Percentiles rank a stretch among this genome's conserved stretches.
These are phyloP conservation scores for Neopestalotiopsis sp. DNA, from an alignment of 2,329 filamentous ascomycete species.

Conservation along the genomic window DNA sequence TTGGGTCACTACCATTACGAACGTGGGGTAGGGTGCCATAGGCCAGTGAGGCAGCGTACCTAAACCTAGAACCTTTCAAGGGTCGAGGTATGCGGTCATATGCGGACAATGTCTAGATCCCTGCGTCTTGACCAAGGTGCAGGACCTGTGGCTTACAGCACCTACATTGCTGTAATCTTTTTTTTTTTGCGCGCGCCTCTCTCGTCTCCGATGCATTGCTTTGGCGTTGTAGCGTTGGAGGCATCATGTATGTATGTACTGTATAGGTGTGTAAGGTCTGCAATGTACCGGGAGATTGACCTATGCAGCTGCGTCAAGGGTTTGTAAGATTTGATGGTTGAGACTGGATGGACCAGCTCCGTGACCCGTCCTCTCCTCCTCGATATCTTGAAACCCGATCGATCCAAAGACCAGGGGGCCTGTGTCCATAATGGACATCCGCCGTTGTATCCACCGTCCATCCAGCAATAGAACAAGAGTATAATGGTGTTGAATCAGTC, in stretches of 20 bases:
- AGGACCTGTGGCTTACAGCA: not conserved
- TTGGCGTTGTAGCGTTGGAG: not conserved
- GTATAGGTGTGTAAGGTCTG: not conserved
- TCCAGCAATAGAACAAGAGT: not conserved
- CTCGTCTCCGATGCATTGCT: not conserved
- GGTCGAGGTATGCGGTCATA: not conserved
- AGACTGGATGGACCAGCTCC: not conserved
- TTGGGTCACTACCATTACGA: not conserved
- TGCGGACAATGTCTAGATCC: not conserved
- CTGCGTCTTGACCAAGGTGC: too few relatives aligned
- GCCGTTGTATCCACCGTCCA: not conserved
- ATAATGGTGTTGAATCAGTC: not conserved
- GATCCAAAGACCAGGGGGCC: not conserved
- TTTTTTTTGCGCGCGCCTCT: not conserved
- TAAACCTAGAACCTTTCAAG: not conserved
- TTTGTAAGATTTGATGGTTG: not conserved
- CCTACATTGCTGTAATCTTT: not conserved
- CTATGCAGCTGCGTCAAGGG: not conserved
- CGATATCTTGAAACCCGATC: constrained; percentile 2
- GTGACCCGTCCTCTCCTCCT: not conserved
- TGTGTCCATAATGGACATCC: not conserved
- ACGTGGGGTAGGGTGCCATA: not conserved
- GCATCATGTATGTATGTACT: not conserved
- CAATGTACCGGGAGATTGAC: not conserved
- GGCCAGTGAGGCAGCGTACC: not conserved